These are phyloP conservation scores for Alternaria brassicae DNA, from an alignment of 2,329 filamentous ascomycete genomes.

Conservation along the genomic window DNA sequence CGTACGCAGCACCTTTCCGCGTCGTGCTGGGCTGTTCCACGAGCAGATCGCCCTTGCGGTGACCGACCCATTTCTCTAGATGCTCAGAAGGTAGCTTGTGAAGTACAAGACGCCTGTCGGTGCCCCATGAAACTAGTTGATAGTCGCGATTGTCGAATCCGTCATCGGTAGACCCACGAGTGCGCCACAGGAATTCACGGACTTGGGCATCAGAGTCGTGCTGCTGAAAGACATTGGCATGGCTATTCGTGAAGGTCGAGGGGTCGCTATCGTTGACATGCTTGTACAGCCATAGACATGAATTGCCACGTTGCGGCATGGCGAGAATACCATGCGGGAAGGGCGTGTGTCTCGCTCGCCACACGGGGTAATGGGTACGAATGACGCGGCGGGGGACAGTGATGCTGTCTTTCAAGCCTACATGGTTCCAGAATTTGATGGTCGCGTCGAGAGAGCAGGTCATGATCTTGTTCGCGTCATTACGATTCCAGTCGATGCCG, in stretches of 20 bases:
- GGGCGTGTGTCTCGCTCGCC: constrained; percentile 88
- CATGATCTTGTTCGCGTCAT: constrained; percentile 72
- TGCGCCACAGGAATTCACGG: constrained; percentile 91
- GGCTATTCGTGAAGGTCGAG: constrained; percentile 36
- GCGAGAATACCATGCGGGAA: constrained; percentile 86
- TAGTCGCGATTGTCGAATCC: constrained; percentile 86
- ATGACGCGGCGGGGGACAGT: constrained; percentile 66
- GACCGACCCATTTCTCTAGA: constrained; percentile 71
- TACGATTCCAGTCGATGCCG: constrained; percentile 92
- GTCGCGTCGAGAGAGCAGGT: constrained; percentile 92
- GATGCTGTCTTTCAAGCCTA: constrained; percentile 59
- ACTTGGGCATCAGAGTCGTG: constrained; percentile 66
- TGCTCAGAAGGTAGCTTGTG: constrained; percentile 73
- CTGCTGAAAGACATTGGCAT: constrained; percentile 59
- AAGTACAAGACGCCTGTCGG: constrained; percentile 81
- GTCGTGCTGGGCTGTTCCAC: constrained; percentile 74
- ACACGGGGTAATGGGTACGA: constrained; percentile 82
- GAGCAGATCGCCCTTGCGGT: constrained; percentile 71
- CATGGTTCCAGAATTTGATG: constrained; percentile 93
- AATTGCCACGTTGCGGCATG: constrained; percentile 90
- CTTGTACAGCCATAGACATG: constrained; percentile 84
- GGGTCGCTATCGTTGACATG: constrained; percentile 57
- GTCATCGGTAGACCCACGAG: constrained; percentile 70
- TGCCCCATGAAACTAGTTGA: constrained; percentile 91
- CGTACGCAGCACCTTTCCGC: constrained; percentile 83